These are phyloP conservation scores for Hanseniaspora mollemarum DNA, from an alignment of 805 yeast species.

Conservation along the genomic window DNA sequence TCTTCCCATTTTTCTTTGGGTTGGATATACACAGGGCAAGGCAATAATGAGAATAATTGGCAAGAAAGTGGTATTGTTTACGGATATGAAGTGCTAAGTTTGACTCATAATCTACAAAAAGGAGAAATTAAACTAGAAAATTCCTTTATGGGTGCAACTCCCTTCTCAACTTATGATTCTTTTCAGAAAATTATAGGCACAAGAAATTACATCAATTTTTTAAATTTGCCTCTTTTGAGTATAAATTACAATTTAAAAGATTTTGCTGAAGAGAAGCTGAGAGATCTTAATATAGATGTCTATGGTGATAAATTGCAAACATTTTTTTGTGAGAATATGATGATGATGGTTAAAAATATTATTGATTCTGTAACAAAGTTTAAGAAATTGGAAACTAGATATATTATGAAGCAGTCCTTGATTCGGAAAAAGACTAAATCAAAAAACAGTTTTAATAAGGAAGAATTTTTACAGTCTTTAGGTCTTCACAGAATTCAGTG, in stretches of 20 bases:
- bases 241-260: conserved; percentile 23
- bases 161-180: conserved; percentile 41
- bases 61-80: conserved; percentile 58
- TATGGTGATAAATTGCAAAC: conserved; percentile 64
- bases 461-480: conserved; percentile 1
- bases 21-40: conserved; percentile 45
- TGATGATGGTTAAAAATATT: conserved; percentile 38
- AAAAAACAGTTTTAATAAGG: neutral
- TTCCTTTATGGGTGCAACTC: conserved; percentile 49
- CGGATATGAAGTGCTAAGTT: conserved; percentile 66
- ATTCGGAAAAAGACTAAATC: neutral
- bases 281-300: conserved; percentile 39
- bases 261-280: conserved; percentile 27
- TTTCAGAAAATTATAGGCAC: conserved; percentile 36
- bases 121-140: conserved; percentile 62
- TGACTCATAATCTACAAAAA: conserved; percentile 46
- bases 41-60: conserved; percentile 20
- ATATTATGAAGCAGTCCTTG: neutral
- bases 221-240: conserved; percentile 46
- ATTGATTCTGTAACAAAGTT: conserved; percentile 29
- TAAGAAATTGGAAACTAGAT: conserved; percentile 10
- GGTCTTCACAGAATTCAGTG: conserved; percentile 37
- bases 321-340: conserved; percentile 40
- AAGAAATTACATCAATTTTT: conserved; percentile 54
- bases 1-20: conserved; percentile 64